phyloP scores from a whole-genome alignment of 2,329 filamentous ascomycete species.

The Trichoderma gracile region DNA sequence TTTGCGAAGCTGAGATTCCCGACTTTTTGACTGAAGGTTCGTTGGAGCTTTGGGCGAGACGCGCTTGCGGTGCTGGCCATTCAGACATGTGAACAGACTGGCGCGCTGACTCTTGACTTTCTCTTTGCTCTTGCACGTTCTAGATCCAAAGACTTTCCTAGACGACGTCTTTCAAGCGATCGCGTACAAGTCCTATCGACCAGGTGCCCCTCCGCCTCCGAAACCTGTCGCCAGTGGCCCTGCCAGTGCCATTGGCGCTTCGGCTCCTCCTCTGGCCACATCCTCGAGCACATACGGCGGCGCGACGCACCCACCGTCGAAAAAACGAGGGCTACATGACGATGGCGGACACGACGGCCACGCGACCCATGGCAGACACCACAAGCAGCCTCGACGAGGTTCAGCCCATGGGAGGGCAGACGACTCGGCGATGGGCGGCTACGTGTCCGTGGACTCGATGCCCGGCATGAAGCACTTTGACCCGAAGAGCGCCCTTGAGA shows the following conservation, averaged over 20 bases:
- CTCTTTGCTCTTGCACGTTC: background rate
- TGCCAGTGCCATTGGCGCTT: conserved; percentile 15
- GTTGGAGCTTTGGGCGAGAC: conserved; percentile 5
- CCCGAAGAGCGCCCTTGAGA: conserved; percentile 61
- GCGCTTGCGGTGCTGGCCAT: background rate
- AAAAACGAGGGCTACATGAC: conserved; percentile 42
- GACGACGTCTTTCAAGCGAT: conserved; percentile 70
- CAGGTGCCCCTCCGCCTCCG: conserved; percentile 51
- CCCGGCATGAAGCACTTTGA: conserved; percentile 53
- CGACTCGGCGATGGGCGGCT: conserved; percentile 31
- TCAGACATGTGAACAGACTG: background rate
- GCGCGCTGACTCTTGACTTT: conserved; percentile 1
- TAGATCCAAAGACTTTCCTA: conserved; percentile 57
- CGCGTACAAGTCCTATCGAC: conserved; percentile 60
- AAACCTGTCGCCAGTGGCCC: conserved; percentile 23
- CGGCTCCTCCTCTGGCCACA: conserved; percentile 2
- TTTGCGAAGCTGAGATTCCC: conserved; percentile 70
- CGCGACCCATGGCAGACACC: conserved; percentile 43
- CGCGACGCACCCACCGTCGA: conserved; percentile 28
- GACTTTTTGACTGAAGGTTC: conserved; percentile 71
- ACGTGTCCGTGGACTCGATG: conserved; percentile 19
- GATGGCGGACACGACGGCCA: conserved; percentile 34
- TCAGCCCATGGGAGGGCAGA: conserved; percentile 38
- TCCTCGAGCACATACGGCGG: background rate
- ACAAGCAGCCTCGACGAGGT: conserved; percentile 63